These are phyloP conservation scores for Eucalyptus viminalis DNA, from an alignment of 345 rosid species.

Conservation along the genomic window DNA sequence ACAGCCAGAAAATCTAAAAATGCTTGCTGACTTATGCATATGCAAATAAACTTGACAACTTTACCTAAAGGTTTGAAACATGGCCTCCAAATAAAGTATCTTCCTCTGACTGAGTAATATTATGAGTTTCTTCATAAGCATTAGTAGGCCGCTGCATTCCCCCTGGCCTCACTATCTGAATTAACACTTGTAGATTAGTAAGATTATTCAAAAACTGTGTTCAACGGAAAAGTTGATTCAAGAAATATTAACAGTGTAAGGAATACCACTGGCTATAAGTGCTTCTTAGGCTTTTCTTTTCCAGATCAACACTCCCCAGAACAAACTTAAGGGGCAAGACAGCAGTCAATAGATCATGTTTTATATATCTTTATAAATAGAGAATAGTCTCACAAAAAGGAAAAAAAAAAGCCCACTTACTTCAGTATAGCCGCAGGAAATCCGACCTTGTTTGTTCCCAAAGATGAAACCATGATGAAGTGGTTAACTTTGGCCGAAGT, in stretches of 20 bases:
- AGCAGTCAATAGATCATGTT: neutral
- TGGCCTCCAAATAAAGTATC: conserved; percentile 92
- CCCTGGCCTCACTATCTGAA: conserved; percentile 96
- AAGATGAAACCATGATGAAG: conserved; percentile 81
- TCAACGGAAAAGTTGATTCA: neutral
- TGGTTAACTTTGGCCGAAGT: conserved; percentile 59
- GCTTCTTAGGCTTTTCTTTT: conserved; percentile 96
- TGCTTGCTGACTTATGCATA: neutral
- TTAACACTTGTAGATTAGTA: conserved; percentile 7
- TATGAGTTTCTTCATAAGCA: conserved; percentile 85
- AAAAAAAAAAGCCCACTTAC: conserved; percentile 21
- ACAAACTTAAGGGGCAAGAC: conserved; percentile 33
- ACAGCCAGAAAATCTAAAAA: neutral
- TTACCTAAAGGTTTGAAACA: conserved; percentile 95
- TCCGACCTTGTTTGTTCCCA: conserved; percentile 92
- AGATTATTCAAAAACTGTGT: neutral
- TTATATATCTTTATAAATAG: neutral
- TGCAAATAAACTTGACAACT: neutral
- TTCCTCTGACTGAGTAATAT: conserved; percentile 65
- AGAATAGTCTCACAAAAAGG: neutral
- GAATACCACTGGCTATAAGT: conserved; percentile 75
- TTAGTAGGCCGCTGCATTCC: conserved; percentile 99
- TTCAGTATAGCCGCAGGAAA: conserved; percentile 93
- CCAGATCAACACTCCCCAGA: conserved; percentile 97
- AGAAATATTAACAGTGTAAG: conserved; percentile 64